phyloP scores from a whole-genome alignment of 2,329 filamentous ascomycete species.

The Torrubiellomyces zombiae region DNA sequence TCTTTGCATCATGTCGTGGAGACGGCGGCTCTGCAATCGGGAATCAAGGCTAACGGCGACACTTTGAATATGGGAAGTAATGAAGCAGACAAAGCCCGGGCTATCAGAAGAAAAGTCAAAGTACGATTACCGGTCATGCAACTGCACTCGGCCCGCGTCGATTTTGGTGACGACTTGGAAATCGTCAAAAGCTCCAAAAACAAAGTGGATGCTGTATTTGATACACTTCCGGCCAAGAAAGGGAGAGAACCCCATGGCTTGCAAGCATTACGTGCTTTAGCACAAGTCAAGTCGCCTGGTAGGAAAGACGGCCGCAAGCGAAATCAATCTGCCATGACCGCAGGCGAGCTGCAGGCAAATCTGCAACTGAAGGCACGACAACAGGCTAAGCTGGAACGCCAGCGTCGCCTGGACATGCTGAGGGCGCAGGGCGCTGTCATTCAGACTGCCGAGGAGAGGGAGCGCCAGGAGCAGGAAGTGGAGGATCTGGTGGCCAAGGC shows the following conservation, averaged over 20 bases:
- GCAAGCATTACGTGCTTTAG: slow-evolving; percentile 54
- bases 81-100: slow-evolving; percentile 7
- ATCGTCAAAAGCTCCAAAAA: slow-evolving; percentile 34
- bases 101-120: slow-evolving; percentile 29
- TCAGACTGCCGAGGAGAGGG: slow-evolving; percentile 73
- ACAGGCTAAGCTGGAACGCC: slow-evolving; percentile 64
- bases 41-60: slow-evolving; percentile 44
- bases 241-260: slow-evolving; percentile 47
- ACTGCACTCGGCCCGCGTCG: slow-evolving; percentile 21
- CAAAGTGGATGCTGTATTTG: slow-evolving; percentile 48
- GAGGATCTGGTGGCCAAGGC: slow-evolving; percentile 82
- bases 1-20: slow-evolving; percentile 19
- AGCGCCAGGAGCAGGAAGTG: slow-evolving; percentile 64
- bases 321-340: slow-evolving; percentile 43
- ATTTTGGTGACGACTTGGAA: slow-evolving; percentile 47
- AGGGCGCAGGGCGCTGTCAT: slow-evolving; percentile 65
- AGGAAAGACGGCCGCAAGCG: slow-evolving; percentile 29
- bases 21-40: slow-evolving; percentile 16
- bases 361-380: slow-evolving; percentile 58
- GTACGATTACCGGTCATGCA: slow-evolving; percentile 28
- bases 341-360: slow-evolving; percentile 48
- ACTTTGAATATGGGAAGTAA: slow-evolving; percentile 14
- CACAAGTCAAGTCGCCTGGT: slow-evolving; percentile 49
- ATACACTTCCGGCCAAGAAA: slow-evolving; percentile 47
- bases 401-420: slow-evolving; percentile 60